A percentile compares a stretch with the other conserved stretches of the same genome.
These are phyloP conservation scores for Alternaria sp. DNA, from an alignment of 2,329 filamentous ascomycete genomes.

Conservation along the genomic window DNA sequence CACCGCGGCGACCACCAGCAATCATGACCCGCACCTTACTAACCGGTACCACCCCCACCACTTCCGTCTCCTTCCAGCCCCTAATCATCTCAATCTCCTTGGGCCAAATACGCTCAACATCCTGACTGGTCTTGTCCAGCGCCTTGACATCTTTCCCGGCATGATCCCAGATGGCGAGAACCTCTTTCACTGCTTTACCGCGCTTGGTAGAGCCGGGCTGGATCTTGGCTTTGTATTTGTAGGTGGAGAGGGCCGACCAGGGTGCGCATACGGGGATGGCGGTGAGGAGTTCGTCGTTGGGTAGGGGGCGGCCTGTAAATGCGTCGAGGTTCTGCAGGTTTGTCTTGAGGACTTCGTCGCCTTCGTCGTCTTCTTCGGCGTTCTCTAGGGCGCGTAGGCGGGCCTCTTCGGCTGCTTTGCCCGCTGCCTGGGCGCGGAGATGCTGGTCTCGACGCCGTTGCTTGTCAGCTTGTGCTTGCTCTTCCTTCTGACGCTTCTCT, in stretches of 20 bases:
- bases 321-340: conserved; percentile 61
- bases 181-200: conserved; percentile 90
- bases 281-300: conserved; percentile 80
- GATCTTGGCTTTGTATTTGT: conserved; percentile 94
- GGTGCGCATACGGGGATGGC: conserved; percentile 68
- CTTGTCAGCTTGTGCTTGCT: conserved; percentile 72
- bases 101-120: conserved; percentile 79
- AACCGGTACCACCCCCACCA: conserved; percentile 80
- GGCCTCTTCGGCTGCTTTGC: conserved; percentile 76
- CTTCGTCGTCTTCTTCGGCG: conserved; percentile 60
- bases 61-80: conserved; percentile 79
- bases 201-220: conserved; percentile 91
- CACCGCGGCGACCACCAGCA: conserved; percentile 49
- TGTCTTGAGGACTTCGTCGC: conserved; percentile 59
- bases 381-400: conserved; percentile 55
- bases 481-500: conserved; percentile 72
- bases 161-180: conserved; percentile 79
- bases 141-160: conserved; percentile 61
- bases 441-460: conserved; percentile 82
- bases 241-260: conserved; percentile 68
- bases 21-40: conserved; percentile 81
- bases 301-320: conserved; percentile 77
- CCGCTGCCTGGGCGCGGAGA: conserved; percentile 74
- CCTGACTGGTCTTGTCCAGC: conserved; percentile 54
- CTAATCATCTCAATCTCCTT: conserved; percentile 85